Evolutionary conservation across 1,284 basidiomycete species (phyloP).

Genomic region (Cryptococcus sp.): DNA sequence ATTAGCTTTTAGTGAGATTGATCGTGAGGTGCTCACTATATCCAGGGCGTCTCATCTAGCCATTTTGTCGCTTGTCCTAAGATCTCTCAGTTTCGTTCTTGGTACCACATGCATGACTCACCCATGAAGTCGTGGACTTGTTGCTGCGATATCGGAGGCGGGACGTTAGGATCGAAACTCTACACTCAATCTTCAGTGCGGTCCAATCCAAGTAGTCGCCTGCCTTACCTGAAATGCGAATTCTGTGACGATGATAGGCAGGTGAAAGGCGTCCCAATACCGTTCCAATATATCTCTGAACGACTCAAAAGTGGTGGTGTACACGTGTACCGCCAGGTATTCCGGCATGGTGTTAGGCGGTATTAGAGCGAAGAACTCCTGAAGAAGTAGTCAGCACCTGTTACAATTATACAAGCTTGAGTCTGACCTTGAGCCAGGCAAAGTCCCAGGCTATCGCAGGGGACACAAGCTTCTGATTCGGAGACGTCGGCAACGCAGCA

Average conservation of each 20-base stretch:
- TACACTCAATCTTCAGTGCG: constrained; percentile 5
- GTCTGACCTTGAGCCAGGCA: constrained; percentile 41
- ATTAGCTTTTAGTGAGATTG: not conserved
- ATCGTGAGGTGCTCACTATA: constrained; percentile 22
- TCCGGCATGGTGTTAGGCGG: constrained; percentile 32
- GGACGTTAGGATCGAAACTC: constrained; percentile 43
- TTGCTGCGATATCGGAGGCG: constrained; percentile 35
- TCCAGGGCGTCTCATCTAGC: constrained; percentile 39
- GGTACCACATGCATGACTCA: constrained; percentile 9
- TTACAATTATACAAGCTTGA: not conserved
- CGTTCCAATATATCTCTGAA: constrained; percentile 33
- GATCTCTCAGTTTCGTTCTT: not conserved
- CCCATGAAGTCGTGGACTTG: constrained; percentile 52
- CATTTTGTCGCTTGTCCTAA: constrained; percentile 39
- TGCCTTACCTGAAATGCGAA: constrained; percentile 44
- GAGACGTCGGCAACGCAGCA: constrained; percentile 26
- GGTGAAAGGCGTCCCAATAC: constrained; percentile 32
- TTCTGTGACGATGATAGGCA: constrained; percentile 48
- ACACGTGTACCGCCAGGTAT: constrained; percentile 44
- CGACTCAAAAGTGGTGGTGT: constrained; percentile 47
- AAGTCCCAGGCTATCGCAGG: constrained; percentile 41
- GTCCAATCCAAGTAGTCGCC: not conserved
- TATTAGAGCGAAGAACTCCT: constrained; percentile 37
- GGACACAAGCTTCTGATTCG: constrained; percentile 35
- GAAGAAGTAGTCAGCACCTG: not conserved